Percentiles rank a stretch among this genome's conserved stretches.
Conservation (phyloP, 176 grass and related monocot species). For the Carex myosuroides region DNA sequence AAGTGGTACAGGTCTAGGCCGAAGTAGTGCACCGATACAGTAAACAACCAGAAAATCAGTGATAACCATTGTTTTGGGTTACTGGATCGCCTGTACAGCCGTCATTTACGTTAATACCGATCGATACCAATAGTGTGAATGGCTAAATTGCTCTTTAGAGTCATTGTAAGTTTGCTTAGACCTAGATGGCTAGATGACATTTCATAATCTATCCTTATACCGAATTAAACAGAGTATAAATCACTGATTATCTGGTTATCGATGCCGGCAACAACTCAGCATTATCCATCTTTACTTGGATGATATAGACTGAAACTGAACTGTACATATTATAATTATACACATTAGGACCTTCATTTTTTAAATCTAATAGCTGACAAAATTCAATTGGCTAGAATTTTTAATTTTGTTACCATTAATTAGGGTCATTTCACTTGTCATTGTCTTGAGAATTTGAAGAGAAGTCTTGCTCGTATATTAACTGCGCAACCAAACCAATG, state of each 20-base stretch:
- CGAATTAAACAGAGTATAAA: background rate
- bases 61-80: too few species aligned
- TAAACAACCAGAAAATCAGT: too few species aligned
- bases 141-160: too few species aligned
- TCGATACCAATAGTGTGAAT: too few species aligned
- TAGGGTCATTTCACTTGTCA: slow-evolving; percentile 35
- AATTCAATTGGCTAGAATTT: slow-evolving; percentile 20
- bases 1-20: too few species aligned
- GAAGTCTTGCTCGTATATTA: slow-evolving; percentile 59
- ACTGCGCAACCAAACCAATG: slow-evolving; percentile 57
- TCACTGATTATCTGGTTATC: background rate
- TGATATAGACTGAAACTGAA: slow-evolving; percentile 17
- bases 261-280: background rate
- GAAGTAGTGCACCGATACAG: too few species aligned
- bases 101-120: too few species aligned
- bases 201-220: too few species aligned
- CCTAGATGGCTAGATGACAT: too few species aligned
- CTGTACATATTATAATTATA: slow-evolving; percentile 29
- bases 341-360: slow-evolving; percentile 17
- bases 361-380: slow-evolving; percentile 5
- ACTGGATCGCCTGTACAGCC: too few species aligned
- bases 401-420: background rate
- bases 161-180: too few species aligned
- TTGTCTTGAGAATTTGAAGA: slow-evolving; percentile 34
- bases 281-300: background rate